These are phyloP conservation scores for Phytophthora fragariaefolia DNA, from an alignment of 352 stramenopile species.

Conservation along the genomic window DNA sequence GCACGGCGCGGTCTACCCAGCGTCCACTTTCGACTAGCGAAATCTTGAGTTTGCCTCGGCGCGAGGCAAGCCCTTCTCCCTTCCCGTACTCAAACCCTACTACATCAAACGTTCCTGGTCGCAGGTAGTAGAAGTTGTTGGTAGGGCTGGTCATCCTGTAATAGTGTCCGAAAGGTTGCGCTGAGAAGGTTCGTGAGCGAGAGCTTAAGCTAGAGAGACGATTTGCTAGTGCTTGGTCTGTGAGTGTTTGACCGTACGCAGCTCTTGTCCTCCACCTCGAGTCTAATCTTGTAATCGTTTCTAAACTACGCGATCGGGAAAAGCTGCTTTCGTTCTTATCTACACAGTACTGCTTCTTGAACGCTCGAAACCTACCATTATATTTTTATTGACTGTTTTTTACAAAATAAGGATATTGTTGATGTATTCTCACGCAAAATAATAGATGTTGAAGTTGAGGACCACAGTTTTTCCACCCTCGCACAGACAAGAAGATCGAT, in stretches of 20 bases:
- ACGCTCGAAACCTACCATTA: slow-evolving; percentile 1
- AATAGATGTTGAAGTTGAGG: slow-evolving; percentile 1
- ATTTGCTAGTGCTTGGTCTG: too few species aligned
- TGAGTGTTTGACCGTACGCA: too few species aligned
- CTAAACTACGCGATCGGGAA: too few species aligned
- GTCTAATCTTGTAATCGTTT: too few species aligned
- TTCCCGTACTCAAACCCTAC: not conserved
- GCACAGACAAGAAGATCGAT: not conserved
- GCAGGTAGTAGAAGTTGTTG: not conserved
- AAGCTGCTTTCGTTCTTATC: too few species aligned
- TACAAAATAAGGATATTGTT: slow-evolving; percentile 4
- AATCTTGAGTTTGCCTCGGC: not conserved
- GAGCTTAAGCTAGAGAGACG: too few species aligned
- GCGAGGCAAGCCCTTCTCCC: not conserved
- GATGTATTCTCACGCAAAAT: slow-evolving; percentile 1
- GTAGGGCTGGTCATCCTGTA: not conserved
- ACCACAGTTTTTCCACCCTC: not conserved
- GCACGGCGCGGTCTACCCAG: not conserved
- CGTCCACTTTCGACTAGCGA: not conserved
- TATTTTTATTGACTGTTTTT: not conserved
- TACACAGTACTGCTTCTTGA: too few species aligned
- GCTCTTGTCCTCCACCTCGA: too few species aligned
- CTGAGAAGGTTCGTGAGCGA: too few species aligned
- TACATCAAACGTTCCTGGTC: not conserved
- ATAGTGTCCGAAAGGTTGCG: not conserved